Base-by-base conservation (phyloP, 129 eudicot species). In the Glebionis coronaria region DNA sequence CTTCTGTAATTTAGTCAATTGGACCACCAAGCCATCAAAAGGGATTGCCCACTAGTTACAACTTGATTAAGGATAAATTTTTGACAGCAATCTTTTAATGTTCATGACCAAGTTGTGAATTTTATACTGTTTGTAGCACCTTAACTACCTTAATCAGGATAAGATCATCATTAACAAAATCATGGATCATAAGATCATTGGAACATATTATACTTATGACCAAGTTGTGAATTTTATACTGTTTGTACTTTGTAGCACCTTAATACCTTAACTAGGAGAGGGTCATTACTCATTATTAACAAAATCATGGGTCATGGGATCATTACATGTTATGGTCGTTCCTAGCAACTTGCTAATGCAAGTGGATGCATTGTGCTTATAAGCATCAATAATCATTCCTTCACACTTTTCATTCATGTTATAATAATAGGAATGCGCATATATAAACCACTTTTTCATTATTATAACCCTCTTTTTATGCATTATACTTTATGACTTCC, bases 331-430 rank as follows among this genome's bases (percentile, higher is more conserved):
- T 38, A 60, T n/a, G 57, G 52, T 60, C 61, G n/a, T 75, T 68
- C 52, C 27, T 56, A 66, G 45, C 61, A 66, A 74, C 79, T 74
- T 67, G 67, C 61, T 56, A 56, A 19, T 21, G 63, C 74, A 75
- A 75, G 80, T 75, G 69, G 79, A 67, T 35, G 42, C 38, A 53
- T 67, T 50, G 68, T 75, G 63, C 49, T 67, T 49, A 60, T 38
- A 67, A 29, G 79, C 63, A 75, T 67, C 75, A 51, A 59, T 21
- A 25, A 16, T 16, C 56, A 57, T 70, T 57, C 49, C 66, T 42
- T 69, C 65, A 70, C 75, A 71, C 75, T n/a, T 71, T 46, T 60
- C 50, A 60, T 49, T 61, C 68, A 61, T 28, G 60, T 71, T 29
- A 29, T 29, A 29, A 29, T 61, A 71, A 47, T 60, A 49, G 50